Evolutionary conservation across 345 rosid genomes (phyloP), one percentile per base, ranked within the genome.

Genomic region (Linum trigynum): DNA sequence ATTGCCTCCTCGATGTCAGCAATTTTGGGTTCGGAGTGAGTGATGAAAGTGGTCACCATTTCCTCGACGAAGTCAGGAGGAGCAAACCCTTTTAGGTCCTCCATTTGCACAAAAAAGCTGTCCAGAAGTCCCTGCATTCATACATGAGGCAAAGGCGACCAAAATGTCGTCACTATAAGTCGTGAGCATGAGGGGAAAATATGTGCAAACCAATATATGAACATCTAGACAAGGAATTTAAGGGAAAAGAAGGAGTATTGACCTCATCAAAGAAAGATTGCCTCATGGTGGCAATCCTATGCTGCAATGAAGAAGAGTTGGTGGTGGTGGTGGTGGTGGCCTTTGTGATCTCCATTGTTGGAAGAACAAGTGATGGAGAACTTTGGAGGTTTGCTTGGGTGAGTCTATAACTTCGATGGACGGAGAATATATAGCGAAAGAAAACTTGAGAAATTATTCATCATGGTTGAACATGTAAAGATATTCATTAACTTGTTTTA

Each of bases 181-280:
- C 32, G 32, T 23, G 32, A 23, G 32, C 32, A 58, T 38, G 2
- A 15, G 38, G 42, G 11, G 5, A 51, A 9, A 14, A 36, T 10
- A 38, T 2, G 12, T 8, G 3, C 55, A 32, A 12, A 15, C 32
- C 14, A 40, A 41, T 10, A 35, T 40, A 9, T 7, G 11, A 17
- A 64, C 35, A 32, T 10, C 9, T 38, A 66, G 10, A 16, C 38
- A n/a, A 32, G 55, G 10, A 23, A 23, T 23, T 23, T 23, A 23
- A 23, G 23, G 56, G 3, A 14, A 40, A 15, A 62, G 37, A 36
- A 12, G 39, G 9, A 55, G 0, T 7, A 10, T 16, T 39, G 53
- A 80, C 82, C 82, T 81, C 71, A 72, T 75, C 71, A 36, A 72
- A 67, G 43, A 72, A 59, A 12, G 68, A 61, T 38, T 58, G 65